A percentile compares a stretch with the other conserved stretches of the same genome.
These are phyloP conservation scores for Graphilbum ipis-grandicollis DNA, from an alignment of 2,329 filamentous ascomycete genomes.

Conservation along the genomic window DNA sequence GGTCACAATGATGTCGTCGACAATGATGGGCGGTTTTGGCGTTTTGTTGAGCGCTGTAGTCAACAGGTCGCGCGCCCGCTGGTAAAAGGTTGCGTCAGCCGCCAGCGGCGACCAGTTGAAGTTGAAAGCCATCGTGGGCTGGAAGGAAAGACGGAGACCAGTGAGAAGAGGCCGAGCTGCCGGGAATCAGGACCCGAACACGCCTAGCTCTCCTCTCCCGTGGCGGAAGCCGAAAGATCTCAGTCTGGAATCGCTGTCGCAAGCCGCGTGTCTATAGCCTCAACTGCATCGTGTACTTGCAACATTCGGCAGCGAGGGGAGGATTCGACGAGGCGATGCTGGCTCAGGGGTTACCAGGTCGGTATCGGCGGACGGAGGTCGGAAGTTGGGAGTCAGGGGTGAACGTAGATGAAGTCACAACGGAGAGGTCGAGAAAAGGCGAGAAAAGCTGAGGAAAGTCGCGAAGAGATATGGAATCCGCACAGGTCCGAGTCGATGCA, in stretches of 20 bases:
- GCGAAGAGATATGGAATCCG: too few relatives aligned
- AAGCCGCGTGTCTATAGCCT: background rate
- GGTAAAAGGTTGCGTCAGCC: conserved; percentile 81
- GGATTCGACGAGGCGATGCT: too few relatives aligned
- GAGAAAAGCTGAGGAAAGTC: background rate
- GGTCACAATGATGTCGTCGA: conserved; percentile 96
- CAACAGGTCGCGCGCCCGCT: conserved; percentile 81
- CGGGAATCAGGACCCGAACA: background rate
- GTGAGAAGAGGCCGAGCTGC: background rate
- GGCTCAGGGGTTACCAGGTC: too few relatives aligned
- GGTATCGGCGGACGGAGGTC: too few relatives aligned
- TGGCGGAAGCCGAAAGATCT: too few relatives aligned
- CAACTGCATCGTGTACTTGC: background rate
- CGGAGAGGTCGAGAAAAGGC: background rate
- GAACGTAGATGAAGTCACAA: too few relatives aligned
- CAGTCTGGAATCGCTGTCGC: background rate
- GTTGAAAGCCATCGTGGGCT: conserved; percentile 77
- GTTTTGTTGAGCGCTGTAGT: conserved; percentile 94
- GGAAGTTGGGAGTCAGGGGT: background rate
- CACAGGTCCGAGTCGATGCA: background rate
- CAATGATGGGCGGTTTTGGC: conserved; percentile 94
- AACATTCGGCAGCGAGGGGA: background rate
- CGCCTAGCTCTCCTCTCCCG: background rate
- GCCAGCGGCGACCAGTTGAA: conserved; percentile 99
- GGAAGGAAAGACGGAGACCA: too few relatives aligned